Conservation (phyloP, 2,329 filamentous ascomycete genomes). For the Fusarium nygamai region DNA sequence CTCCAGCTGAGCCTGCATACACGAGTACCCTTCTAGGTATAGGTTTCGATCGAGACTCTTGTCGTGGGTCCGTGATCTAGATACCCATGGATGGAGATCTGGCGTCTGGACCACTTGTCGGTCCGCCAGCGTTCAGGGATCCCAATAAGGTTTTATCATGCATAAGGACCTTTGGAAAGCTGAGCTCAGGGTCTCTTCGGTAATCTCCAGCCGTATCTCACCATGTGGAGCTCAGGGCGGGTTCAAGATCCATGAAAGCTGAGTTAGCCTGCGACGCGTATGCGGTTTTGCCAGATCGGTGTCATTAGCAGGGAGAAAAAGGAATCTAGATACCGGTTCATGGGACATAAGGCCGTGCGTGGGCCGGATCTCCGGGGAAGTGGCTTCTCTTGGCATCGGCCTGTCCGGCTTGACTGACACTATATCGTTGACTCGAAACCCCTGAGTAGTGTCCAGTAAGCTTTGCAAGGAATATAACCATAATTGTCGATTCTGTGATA, state of each 20-base stretch:
- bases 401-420: background rate
- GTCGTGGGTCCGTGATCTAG: background rate
- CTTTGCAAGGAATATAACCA: background rate
- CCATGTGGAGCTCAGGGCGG: background rate
- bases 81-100: background rate
- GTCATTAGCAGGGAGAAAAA: accelerated
- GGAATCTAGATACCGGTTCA: background rate
- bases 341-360: background rate
- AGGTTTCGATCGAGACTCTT: background rate
- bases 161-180: accelerated
- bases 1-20: background rate
- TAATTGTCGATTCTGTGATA: background rate
- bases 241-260: background rate
- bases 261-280: background rate
- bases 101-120: background rate
- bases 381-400: background rate
- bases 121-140: background rate
- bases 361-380: background rate
- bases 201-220: background rate
- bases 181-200: background rate
- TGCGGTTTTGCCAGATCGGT: background rate
- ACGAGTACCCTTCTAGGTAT: background rate
- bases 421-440: background rate
- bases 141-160: accelerated
- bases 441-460: background rate